Percentiles rank a stretch among this genome's conserved stretches.
These are phyloP conservation scores for Pseudopyricularia javanii DNA, from an alignment of 2,329 filamentous ascomycete genomes.

Conservation along the genomic window DNA sequence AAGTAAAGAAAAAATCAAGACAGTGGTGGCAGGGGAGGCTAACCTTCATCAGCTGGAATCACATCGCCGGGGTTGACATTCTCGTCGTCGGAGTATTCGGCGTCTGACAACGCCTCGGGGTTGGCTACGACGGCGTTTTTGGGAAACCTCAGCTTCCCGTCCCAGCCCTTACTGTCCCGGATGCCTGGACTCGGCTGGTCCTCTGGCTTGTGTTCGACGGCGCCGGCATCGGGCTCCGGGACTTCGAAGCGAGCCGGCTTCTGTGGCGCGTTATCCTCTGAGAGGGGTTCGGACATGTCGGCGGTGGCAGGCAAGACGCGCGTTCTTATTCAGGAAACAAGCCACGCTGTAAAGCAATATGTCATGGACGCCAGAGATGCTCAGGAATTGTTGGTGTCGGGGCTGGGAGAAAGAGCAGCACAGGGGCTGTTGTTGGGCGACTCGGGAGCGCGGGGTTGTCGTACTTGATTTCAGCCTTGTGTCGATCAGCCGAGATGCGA, in stretches of 20 bases:
- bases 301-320: too few relatives aligned
- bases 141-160: constrained; percentile 68
- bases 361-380: too few relatives aligned
- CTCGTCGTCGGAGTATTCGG: constrained; percentile 68
- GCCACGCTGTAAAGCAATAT: too few relatives aligned
- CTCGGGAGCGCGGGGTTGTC: too few relatives aligned
- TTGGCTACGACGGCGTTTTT: constrained; percentile 59
- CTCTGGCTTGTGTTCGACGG: constrained; percentile 7
- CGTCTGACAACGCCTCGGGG: constrained; percentile 71
- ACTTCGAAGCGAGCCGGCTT: not conserved
- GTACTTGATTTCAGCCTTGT: too few relatives aligned
- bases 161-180: constrained; percentile 61
- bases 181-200: constrained; percentile 31
- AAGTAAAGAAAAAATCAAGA: not conserved
- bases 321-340: too few relatives aligned
- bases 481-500: too few relatives aligned
- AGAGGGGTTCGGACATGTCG: not conserved
- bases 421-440: too few relatives aligned
- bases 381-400: too few relatives aligned
- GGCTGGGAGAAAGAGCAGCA: too few relatives aligned
- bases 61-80: constrained; percentile 58
- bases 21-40: constrained; percentile 5
- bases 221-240: not conserved
- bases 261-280: not conserved
- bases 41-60: constrained; percentile 74